These are phyloP conservation scores for Rhinocladiella similis DNA, from an alignment of 2,329 filamentous ascomycete genomes.

Conservation along the genomic window DNA sequence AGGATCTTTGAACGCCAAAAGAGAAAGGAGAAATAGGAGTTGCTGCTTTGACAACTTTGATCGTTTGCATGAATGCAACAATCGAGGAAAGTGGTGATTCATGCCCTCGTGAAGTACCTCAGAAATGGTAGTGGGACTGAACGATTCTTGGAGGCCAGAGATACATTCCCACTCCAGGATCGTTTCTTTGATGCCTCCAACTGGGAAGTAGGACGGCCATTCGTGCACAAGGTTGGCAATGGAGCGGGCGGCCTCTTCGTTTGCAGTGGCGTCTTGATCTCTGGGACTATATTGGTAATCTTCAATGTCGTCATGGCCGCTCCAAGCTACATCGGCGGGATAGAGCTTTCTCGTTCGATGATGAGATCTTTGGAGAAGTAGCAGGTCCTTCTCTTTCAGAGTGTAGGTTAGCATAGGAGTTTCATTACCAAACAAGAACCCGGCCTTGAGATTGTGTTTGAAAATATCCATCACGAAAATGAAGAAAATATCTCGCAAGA, in stretches of 20 bases:
- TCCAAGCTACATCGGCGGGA: neutral
- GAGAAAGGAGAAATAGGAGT: constrained; percentile 11
- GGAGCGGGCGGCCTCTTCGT: neutral
- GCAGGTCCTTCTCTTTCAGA: neutral
- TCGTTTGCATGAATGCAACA: constrained; percentile 13
- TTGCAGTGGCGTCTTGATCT: constrained; percentile 2
- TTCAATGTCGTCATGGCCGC: neutral
- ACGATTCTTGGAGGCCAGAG: constrained; percentile 8
- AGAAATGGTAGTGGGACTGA: constrained; percentile 2
- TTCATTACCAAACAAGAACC: constrained; percentile 9
- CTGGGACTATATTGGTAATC: constrained; percentile 13
- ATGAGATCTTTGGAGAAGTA: constrained; percentile 12
- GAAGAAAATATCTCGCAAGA: constrained; percentile 21
- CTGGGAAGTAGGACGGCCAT: constrained; percentile 9
- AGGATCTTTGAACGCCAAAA: constrained; percentile 12
- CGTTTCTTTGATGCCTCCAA: neutral
- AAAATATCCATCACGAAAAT: constrained; percentile 13
- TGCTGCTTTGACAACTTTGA: neutral
- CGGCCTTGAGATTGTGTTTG: constrained; percentile 10
- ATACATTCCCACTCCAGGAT: constrained; percentile 6
- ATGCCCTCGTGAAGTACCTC: constrained; percentile 4
- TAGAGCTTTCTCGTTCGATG: constrained; percentile 14
- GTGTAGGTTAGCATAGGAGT: neutral
- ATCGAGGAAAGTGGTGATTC: constrained; percentile 1
- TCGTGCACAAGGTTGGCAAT: constrained; percentile 4